Conservation (phyloP, 371 early-diverging fungal species). For the Circinella umbellata region DNA sequence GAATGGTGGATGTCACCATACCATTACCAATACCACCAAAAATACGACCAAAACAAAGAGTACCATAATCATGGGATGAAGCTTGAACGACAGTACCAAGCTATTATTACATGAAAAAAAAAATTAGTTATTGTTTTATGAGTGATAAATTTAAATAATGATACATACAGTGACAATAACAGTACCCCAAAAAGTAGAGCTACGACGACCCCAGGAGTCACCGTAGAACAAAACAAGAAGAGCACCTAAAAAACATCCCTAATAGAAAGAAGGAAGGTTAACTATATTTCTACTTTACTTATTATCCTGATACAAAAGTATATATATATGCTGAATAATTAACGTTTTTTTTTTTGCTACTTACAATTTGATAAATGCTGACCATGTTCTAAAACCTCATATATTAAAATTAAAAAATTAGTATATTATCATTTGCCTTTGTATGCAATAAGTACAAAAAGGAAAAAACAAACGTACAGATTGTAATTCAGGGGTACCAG, state of each 20-base stretch:
- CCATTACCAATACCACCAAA: constrained; percentile 62
- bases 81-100: constrained; percentile 48
- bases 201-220: constrained; percentile 21
- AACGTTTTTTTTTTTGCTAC: neutral
- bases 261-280: neutral
- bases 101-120: neutral
- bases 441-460: neutral
- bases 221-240: constrained; percentile 19
- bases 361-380: constrained; percentile 25
- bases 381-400: constrained; percentile 21
- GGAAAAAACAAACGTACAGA: constrained; percentile 15
- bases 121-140: neutral
- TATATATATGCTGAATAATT: neutral
- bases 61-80: constrained; percentile 36
- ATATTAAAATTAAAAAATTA: neutral
- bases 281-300: neutral
- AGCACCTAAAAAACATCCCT: constrained; percentile 25
- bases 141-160: no score
- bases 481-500: constrained; percentile 22
- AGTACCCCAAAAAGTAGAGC: constrained; percentile 23
- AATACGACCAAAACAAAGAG: constrained; percentile 54
- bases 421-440: neutral
- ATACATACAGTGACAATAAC: constrained; percentile 17
- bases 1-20: constrained; percentile 51
- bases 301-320: neutral